phyloP scores from a whole-genome alignment of 805 yeast species.

The Yarrowia sp. region DNA sequence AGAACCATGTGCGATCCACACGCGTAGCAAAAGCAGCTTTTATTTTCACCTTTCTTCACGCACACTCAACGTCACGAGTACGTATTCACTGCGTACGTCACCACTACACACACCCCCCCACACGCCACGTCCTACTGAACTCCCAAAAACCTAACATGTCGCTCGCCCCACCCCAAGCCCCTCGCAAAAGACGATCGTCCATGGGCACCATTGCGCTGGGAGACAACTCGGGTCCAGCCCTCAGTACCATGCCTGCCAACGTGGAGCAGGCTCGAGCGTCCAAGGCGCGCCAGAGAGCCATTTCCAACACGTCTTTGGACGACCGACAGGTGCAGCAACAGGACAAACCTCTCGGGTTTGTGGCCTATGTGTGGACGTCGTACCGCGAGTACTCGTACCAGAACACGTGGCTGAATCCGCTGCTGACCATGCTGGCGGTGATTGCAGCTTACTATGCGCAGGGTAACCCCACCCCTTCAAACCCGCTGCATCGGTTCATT shows the following conservation, averaged over 20 bases:
- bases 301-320: conserved; percentile 29
- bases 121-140: background rate
- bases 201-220: conserved; percentile 76
- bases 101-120: background rate
- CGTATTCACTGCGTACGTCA: no score
- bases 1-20: background rate
- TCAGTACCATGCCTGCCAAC: conserved; percentile 62
- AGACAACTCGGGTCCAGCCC: conserved; percentile 63
- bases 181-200: conserved; percentile 52
- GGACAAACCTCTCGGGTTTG: conserved; percentile 16
- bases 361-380: conserved; percentile 50
- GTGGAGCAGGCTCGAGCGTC: conserved; percentile 45
- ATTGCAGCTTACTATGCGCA: conserved; percentile 49
- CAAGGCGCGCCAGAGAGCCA: conserved; percentile 40
- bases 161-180: background rate
- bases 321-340: background rate
- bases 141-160: background rate
- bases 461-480: conserved; percentile 56
- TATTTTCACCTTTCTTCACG: background rate
- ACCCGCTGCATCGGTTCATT: conserved; percentile 63
- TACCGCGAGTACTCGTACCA: conserved; percentile 56
- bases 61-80: background rate
- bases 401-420: conserved; percentile 71
- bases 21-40: background rate
- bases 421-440: conserved; percentile 47